These are phyloP conservation scores for Platismatia glauca DNA, from an alignment of 495 filamentous ascomycete genomes.

Conservation along the genomic window DNA sequence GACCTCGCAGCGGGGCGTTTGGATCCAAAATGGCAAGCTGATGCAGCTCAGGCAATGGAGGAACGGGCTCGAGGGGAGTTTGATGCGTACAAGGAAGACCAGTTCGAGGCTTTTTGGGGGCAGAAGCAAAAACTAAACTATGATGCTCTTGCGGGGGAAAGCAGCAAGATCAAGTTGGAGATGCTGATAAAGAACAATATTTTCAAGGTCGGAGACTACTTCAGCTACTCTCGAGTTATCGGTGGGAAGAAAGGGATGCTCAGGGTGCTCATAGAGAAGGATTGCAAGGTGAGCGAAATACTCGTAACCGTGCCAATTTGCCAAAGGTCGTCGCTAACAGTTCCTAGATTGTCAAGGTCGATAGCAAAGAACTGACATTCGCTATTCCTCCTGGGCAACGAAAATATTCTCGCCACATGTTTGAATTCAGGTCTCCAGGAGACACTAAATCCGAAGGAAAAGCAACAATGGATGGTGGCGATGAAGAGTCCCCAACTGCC, in stretches of 20 bases:
- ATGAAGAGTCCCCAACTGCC: not conserved
- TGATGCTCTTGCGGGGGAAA: constrained; percentile 38
- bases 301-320: not conserved
- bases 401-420: constrained; percentile 29
- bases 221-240: constrained; percentile 35
- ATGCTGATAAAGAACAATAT: constrained; percentile 38
- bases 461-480: not conserved
- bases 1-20: constrained; percentile 54
- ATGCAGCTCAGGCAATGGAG: constrained; percentile 54
- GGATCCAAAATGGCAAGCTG: constrained; percentile 54
- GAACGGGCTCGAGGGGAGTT: constrained; percentile 59
- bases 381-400: constrained; percentile 38
- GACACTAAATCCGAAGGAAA: not conserved
- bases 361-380: constrained; percentile 32
- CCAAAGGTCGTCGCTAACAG: not conserved
- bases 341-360: constrained; percentile 33
- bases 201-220: constrained; percentile 45
- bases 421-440: constrained; percentile 3
- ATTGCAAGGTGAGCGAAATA: constrained; percentile 34
- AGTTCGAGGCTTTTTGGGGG: constrained; percentile 64
- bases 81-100: constrained; percentile 55
- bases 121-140: constrained; percentile 46
- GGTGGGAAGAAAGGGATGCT: constrained; percentile 27
- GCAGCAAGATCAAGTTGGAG: constrained; percentile 40
- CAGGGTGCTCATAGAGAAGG: constrained; percentile 40